phyloP scores from a whole-genome alignment of 2,329 filamentous ascomycete species.

The Alternaria sp. region DNA sequence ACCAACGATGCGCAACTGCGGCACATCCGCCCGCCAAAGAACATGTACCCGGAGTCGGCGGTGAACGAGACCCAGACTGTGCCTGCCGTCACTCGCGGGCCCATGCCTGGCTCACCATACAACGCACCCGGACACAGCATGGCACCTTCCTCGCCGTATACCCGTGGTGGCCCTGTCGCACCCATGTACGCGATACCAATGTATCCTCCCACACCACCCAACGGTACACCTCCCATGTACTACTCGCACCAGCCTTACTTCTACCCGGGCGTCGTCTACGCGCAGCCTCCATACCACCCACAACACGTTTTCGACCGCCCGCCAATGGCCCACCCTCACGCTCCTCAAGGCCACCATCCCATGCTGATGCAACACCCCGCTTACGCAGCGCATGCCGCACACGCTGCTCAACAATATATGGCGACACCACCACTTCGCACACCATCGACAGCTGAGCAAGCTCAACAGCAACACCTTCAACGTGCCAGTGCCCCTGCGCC shows the following conservation, averaged over 20 bases:
- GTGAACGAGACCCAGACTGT: slow-evolving; percentile 83
- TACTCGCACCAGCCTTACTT: slow-evolving; percentile 44
- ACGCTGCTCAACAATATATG: slow-evolving; percentile 43
- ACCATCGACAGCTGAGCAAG: slow-evolving; percentile 50
- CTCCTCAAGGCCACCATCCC: slow-evolving; percentile 37
- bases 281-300: slow-evolving; percentile 37
- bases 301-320: slow-evolving; percentile 42
- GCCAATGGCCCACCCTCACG: slow-evolving; percentile 48
- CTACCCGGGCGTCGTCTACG: slow-evolving; percentile 42
- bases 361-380: slow-evolving; percentile 36
- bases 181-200: slow-evolving; percentile 50
- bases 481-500: slow-evolving; percentile 35
- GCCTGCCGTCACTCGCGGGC: slow-evolving; percentile 79
- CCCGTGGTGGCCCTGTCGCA: slow-evolving; percentile 50
- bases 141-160: slow-evolving; percentile 61
- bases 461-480: slow-evolving; percentile 45
- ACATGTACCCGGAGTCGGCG: slow-evolving; percentile 96
- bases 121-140: slow-evolving; percentile 58
- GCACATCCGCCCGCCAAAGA: slow-evolving; percentile 85
- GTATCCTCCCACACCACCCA: slow-evolving; percentile 50
- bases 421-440: slow-evolving; percentile 48
- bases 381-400: slow-evolving; percentile 38
- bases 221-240: slow-evolving; percentile 51
- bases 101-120: slow-evolving; percentile 65
- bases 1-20: slow-evolving; percentile 80